These are phyloP conservation scores for Epichloe scottii DNA, from an alignment of 2,329 filamentous ascomycete genomes.

Conservation along the genomic window DNA sequence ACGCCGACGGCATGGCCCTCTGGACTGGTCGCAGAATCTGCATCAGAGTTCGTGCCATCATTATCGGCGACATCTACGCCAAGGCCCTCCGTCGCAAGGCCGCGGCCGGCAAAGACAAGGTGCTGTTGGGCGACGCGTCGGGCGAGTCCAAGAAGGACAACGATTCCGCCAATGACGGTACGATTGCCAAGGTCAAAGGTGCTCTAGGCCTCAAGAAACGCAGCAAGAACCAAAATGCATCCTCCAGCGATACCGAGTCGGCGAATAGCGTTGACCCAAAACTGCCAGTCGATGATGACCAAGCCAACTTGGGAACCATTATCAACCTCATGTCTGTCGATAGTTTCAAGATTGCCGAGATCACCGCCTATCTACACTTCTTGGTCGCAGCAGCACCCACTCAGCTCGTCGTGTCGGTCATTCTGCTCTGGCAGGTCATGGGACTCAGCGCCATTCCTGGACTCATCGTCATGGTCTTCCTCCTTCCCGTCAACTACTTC, in stretches of 20 bases:
- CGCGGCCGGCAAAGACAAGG: conserved; percentile 61
- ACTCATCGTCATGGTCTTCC: conserved; percentile 75
- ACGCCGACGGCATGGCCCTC: conserved; percentile 73
- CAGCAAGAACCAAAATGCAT: conserved; percentile 30
- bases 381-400: conserved; percentile 85
- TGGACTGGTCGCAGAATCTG: conserved; percentile 94
- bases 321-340: conserved; percentile 99
- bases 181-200: conserved; percentile 38
- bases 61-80: conserved; percentile 94
- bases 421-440: conserved; percentile 78
- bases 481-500: conserved; percentile 81
- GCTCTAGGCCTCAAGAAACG: conserved; percentile 51
- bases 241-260: conserved; percentile 21
- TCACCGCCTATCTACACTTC: conserved; percentile 91
- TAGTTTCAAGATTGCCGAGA: conserved; percentile 95
- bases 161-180: conserved; percentile 23
- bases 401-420: conserved; percentile 69
- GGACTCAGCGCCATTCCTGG: conserved; percentile 90
- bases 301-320: conserved; percentile 92
- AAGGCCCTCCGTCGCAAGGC: conserved; percentile 90
- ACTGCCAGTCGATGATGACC: conserved; percentile 40
- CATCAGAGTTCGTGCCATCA: conserved; percentile 83
- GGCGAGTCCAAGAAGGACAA: conserved; percentile 24
- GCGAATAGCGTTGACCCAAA: conserved; percentile 24
- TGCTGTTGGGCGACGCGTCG: conserved; percentile 45